Percentiles rank a stretch among this genome's conserved stretches.
Evolutionary conservation across 1,284 basidiomycete species (phyloP).

Genomic region (Cerioporus squamosus): DNA sequence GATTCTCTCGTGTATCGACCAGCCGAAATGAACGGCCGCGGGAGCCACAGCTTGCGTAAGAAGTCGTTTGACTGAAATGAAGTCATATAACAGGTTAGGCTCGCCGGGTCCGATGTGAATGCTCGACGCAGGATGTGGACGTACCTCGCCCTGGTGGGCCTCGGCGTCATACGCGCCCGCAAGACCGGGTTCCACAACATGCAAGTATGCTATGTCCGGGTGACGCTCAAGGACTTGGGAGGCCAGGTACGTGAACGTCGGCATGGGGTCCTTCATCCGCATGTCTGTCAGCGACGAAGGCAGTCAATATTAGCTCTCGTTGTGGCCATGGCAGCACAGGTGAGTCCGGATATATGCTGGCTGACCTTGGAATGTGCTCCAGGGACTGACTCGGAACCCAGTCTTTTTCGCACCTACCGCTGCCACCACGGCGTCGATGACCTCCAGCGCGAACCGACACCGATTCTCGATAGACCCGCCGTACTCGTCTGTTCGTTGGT

Average conservation of each 20-base stretch:
- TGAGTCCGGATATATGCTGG: too few species aligned
- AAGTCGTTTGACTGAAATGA: constrained; percentile 36
- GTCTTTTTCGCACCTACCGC: constrained; percentile 45
- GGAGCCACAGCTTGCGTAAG: constrained; percentile 37
- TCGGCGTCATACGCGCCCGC: constrained; percentile 9
- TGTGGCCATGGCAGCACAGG: too few species aligned
- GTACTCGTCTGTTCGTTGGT: constrained; percentile 62
- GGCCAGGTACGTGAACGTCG: constrained; percentile 38
- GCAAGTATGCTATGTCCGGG: constrained; percentile 53
- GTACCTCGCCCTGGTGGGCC: neutral
- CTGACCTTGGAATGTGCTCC: constrained; percentile 41
- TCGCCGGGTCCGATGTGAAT: too few species aligned
- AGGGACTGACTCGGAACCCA: constrained; percentile 59
- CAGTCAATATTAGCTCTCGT: neutral
- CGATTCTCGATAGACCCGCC: constrained; percentile 62
- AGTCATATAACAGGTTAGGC: too few species aligned
- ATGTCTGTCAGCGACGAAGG: constrained; percentile 9
- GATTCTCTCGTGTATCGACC: constrained; percentile 39
- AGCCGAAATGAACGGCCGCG: constrained; percentile 38
- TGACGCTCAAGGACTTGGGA: constrained; percentile 30
- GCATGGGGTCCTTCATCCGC: constrained; percentile 44
- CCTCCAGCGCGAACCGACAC: constrained; percentile 51
- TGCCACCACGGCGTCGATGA: constrained; percentile 48
- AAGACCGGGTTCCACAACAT: constrained; percentile 43
- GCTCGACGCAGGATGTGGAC: too few species aligned